Conservation (phyloP, 116 monocot genomes). For the Iris pallida region DNA sequence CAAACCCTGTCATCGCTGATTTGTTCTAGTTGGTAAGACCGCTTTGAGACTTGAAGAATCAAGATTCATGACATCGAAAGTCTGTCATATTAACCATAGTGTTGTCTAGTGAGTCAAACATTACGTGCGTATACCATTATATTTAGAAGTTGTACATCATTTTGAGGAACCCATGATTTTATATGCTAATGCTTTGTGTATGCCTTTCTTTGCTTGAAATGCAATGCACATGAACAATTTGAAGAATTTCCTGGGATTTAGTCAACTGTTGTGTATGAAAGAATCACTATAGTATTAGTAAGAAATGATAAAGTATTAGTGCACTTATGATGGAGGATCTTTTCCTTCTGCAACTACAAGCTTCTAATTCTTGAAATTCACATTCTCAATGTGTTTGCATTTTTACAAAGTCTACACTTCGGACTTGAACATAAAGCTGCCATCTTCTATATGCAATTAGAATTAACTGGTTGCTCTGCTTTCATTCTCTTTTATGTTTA, state of each 20-base stretch:
- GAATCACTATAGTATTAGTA: background rate
- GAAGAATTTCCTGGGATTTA: too few relatives aligned
- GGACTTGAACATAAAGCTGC: too few relatives aligned
- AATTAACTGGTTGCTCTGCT: too few relatives aligned
- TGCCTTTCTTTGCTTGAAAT: background rate
- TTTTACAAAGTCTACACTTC: background rate
- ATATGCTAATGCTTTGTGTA: constrained; percentile 6
- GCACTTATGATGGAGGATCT: background rate
- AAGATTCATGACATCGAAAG: constrained; percentile 18
- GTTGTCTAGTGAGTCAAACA: constrained; percentile 16
- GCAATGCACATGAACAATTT: too few relatives aligned
- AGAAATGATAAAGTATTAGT: background rate
- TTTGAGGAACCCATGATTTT: constrained; percentile 15
- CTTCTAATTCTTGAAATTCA: background rate
- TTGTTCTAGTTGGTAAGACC: constrained; percentile 82
- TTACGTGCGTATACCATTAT: constrained; percentile 13
- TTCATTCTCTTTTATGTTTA: too few relatives aligned
- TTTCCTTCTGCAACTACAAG: background rate
- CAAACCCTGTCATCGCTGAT: constrained; percentile 49
- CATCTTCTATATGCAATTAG: too few relatives aligned
- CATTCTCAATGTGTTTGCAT: background rate
- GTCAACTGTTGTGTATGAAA: too few relatives aligned
- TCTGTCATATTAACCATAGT: constrained; percentile 15
- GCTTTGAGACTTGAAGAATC: constrained; percentile 47
- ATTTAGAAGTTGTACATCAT: constrained; percentile 11